These are phyloP conservation scores for Dryas alaskensis DNA, from an alignment of 306 rosid genomes.

Conservation along the genomic window DNA sequence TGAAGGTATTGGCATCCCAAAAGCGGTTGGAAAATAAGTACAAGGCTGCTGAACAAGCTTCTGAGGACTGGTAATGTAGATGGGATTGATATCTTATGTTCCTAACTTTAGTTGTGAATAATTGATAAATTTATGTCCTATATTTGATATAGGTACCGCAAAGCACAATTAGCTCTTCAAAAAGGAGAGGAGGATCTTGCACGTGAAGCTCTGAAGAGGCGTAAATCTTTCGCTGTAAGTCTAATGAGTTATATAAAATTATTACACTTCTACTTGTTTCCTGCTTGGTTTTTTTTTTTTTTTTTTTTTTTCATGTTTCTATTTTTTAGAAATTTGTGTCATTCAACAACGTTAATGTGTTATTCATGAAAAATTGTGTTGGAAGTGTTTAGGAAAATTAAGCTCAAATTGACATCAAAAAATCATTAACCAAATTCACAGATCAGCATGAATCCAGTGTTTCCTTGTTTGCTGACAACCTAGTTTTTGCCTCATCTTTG, in stretches of 20 bases:
- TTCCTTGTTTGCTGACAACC: background rate
- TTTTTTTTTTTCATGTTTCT: background rate
- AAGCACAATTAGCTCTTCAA: conserved; percentile 89
- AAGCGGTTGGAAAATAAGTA: conserved; percentile 88
- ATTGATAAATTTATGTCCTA: conserved; percentile 16
- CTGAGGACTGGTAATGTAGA: conserved; percentile 84
- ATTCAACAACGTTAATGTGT: background rate
- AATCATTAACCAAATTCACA: background rate
- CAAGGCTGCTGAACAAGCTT: conserved; percentile 84
- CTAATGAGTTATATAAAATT: background rate
- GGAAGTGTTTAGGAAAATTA: background rate
- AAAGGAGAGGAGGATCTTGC: conserved; percentile 96
- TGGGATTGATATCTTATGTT: conserved; percentile 16
- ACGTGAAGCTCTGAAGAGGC: conserved; percentile 94
- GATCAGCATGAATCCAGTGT: background rate
- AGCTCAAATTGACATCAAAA: background rate
- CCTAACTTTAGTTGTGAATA: conserved; percentile 2
- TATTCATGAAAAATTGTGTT: background rate
- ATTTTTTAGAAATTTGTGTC: background rate
- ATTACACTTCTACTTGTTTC: background rate
- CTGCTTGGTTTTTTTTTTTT: background rate
- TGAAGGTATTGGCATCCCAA: conserved; percentile 92
- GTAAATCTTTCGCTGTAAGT: conserved; percentile 86
- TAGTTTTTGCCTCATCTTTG: background rate
- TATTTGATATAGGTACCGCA: conserved; percentile 63